Percentiles rank a stretch among this genome's conserved stretches.
Conservation (phyloP, 2,329 filamentous ascomycete genomes). For the Hypoxylon sp. region DNA sequence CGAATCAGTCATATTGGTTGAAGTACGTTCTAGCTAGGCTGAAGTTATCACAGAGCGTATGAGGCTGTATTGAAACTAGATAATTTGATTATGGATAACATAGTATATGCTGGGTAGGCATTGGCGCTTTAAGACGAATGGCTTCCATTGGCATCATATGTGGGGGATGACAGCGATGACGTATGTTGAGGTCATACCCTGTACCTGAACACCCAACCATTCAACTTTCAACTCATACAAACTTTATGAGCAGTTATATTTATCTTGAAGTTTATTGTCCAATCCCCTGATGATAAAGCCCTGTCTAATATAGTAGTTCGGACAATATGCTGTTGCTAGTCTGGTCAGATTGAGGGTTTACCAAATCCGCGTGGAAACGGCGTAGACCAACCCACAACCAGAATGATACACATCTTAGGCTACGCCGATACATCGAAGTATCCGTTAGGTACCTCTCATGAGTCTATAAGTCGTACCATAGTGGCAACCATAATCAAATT, state of each 20-base stretch:
- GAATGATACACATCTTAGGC: neutral
- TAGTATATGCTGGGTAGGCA: neutral
- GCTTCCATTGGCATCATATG: conserved; percentile 21
- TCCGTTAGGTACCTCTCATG: neutral
- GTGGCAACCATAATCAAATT: neutral
- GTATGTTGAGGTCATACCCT: conserved; percentile 47
- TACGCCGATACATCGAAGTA: neutral
- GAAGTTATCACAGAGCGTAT: conserved; percentile 7
- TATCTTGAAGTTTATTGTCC: neutral
- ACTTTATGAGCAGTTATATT: neutral
- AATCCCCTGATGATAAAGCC: too few species aligned
- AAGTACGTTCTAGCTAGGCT: neutral
- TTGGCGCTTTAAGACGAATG: conserved; percentile 6
- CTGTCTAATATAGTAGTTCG: too few species aligned
- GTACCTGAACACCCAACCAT: conserved; percentile 6
- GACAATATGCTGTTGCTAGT: too few species aligned
- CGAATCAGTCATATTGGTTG: conserved; percentile 47
- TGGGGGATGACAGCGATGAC: conserved; percentile 42
- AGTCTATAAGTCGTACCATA: neutral
- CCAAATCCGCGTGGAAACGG: neutral
- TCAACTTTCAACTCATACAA: neutral
- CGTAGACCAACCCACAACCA: too few species aligned
- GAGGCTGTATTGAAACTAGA: conserved; percentile 2
- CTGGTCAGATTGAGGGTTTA: neutral
- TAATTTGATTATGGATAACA: neutral